phyloP scores from a whole-genome alignment of 148 eudicot species.

The Silene uniflora region DNA sequence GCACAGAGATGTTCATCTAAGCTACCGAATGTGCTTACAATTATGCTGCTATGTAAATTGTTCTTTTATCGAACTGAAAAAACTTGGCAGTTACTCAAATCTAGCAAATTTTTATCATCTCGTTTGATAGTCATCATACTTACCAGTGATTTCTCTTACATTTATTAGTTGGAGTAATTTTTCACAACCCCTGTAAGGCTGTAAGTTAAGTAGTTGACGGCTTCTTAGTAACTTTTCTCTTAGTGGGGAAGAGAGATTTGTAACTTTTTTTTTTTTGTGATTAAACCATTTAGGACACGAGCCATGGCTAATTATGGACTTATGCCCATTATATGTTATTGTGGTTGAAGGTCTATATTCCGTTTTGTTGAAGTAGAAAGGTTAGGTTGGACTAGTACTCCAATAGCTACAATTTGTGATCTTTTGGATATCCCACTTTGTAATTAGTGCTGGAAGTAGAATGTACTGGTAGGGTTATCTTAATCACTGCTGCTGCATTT shows the following conservation, averaged over 20 bases:
- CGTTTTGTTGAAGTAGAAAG: not conserved
- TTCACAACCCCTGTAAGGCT: not conserved
- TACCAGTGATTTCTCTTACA: not conserved
- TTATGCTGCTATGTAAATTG: not conserved
- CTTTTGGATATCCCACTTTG: no score
- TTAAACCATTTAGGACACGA: not conserved
- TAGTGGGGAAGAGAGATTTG: not conserved
- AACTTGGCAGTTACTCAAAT: not conserved
- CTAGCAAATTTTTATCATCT: not conserved
- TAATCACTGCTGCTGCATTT: conserved; percentile 3
- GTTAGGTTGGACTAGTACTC: not conserved
- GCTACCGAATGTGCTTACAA: not conserved
- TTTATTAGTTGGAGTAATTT: no score
- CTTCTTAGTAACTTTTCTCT: not conserved
- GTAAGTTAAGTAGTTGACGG: no score
- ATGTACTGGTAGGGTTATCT: no score
- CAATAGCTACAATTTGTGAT: no score
- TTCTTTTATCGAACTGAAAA: not conserved
- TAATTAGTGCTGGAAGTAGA: no score
- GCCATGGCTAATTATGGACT: not conserved
- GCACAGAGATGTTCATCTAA: not conserved
- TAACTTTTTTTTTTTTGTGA: not conserved
- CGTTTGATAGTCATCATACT: not conserved
- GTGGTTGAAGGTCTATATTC: not conserved
- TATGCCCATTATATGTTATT: not conserved